Evolutionary conservation across 768 basidiomycete species (phyloP).

Genomic region (Pisolithus marmoratus): DNA sequence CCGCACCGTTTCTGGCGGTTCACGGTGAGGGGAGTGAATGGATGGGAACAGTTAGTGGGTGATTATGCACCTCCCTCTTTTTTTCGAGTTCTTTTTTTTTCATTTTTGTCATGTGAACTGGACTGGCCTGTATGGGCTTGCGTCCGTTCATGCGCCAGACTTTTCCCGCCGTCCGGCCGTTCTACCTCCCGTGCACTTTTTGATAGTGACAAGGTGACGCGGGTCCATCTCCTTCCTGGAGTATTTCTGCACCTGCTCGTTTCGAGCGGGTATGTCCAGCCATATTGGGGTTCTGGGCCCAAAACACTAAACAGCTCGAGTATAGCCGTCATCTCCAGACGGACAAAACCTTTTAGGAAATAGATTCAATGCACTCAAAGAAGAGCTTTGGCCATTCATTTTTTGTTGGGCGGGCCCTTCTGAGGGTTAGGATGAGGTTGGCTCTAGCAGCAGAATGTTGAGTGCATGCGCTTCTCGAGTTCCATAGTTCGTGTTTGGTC

Average conservation of each 20-base stretch:
- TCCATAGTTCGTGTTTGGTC: background rate
- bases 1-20: constrained; percentile 50
- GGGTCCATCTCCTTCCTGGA: constrained; percentile 22
- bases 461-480: constrained; percentile 26
- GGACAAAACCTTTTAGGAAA: constrained; percentile 20
- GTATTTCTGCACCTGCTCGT: constrained; percentile 25
- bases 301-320: constrained; percentile 29
- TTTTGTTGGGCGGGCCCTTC: constrained; percentile 56
- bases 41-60: constrained; percentile 29
- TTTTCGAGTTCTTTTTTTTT: too few species aligned
- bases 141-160: too few species aligned
- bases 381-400: constrained; percentile 44
- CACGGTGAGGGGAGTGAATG: constrained; percentile 24
- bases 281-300: constrained; percentile 42
- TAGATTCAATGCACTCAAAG: constrained; percentile 40
- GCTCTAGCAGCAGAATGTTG: constrained; percentile 40
- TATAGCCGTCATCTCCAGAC: constrained; percentile 26
- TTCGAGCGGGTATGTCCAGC: constrained; percentile 36
- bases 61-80: constrained; percentile 28
- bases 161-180: too few species aligned
- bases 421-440: constrained; percentile 51
- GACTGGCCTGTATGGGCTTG: too few species aligned
- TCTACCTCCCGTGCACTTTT: background rate
- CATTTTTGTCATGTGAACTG: background rate
- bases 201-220: constrained; percentile 16